Percentiles rank a stretch among this genome's conserved stretches.
Conservation (phyloP, 2,329 filamentous ascomycete genomes). For the Phaeoacremonium minimum region DNA sequence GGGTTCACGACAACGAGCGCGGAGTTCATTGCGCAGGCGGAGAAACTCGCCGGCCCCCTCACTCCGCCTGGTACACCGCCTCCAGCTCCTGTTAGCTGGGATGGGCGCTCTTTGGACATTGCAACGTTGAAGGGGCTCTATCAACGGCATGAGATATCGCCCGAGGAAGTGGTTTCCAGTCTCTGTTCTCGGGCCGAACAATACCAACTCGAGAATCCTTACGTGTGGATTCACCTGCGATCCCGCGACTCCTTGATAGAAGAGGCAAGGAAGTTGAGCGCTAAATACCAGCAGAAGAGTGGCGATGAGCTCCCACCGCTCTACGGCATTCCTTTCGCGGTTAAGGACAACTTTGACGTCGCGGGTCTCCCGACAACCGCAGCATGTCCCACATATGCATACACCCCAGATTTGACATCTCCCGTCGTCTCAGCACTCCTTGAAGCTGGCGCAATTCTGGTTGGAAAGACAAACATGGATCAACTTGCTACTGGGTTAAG, state of each 20-base stretch:
- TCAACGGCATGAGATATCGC: constrained; percentile 30
- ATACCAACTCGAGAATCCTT: constrained; percentile 39
- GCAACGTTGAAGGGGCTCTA: constrained; percentile 36
- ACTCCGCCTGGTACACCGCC: constrained; percentile 8
- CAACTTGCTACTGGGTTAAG: constrained; percentile 59
- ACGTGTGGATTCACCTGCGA: constrained; percentile 46
- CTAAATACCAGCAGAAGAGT: constrained; percentile 30
- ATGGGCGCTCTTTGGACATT: constrained; percentile 35
- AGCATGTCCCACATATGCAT: constrained; percentile 43
- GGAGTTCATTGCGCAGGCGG: constrained; percentile 27
- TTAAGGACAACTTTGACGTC: constrained; percentile 54
- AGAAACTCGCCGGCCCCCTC: constrained; percentile 6
- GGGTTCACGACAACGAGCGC: constrained; percentile 37
- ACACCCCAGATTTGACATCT: constrained; percentile 38
- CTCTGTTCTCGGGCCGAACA: constrained; percentile 41
- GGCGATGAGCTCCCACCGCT: constrained; percentile 42
- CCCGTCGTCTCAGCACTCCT: constrained; percentile 41
- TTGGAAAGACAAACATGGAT: constrained; percentile 57
- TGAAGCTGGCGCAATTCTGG: constrained; percentile 46
- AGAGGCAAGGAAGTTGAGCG: constrained; percentile 32
- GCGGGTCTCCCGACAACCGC: constrained; percentile 44
- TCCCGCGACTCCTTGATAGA: constrained; percentile 29
- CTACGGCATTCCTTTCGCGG: constrained; percentile 50
- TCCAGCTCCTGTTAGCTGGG: constrained; percentile 17
- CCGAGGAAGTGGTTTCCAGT: constrained; percentile 34